Evolutionary conservation across 1,284 basidiomycete species (phyloP).

Genomic region (Heterobasidion occidentale): DNA sequence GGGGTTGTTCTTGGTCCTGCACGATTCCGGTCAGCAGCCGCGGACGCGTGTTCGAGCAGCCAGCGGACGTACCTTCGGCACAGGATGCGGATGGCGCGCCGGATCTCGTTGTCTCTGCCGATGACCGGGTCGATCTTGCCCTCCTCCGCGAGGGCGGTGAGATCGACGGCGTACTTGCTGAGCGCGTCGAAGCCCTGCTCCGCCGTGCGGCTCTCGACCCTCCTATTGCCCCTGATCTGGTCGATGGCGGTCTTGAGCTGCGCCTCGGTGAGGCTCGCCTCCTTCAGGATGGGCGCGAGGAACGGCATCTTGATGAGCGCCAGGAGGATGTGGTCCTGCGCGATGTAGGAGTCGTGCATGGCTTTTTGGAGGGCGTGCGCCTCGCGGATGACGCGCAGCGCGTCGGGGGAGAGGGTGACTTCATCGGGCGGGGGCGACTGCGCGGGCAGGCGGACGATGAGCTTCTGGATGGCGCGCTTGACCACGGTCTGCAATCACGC

Average conservation of each 20-base stretch:
- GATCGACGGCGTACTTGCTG: conserved; percentile 77
- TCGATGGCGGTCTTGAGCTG: conserved; percentile 76
- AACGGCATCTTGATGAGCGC: conserved; percentile 72
- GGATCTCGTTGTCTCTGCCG: conserved; percentile 86
- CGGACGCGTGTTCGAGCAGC: not conserved
- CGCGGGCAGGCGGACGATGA: conserved; percentile 71
- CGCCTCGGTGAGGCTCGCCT: conserved; percentile 65
- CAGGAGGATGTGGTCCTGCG: conserved; percentile 74
- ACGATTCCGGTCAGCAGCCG: conserved; percentile 10
- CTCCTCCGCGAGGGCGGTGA: conserved; percentile 82
- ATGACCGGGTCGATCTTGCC: conserved; percentile 94
- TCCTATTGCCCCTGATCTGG: conserved; percentile 72
- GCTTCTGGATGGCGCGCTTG: conserved; percentile 58
- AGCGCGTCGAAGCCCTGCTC: conserved; percentile 86
- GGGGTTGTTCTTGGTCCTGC: conserved; percentile 86
- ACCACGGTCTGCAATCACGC: conserved; percentile 35
- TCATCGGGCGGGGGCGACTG: conserved; percentile 85
- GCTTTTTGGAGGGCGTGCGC: conserved; percentile 79
- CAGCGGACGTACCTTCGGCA: conserved; percentile 48
- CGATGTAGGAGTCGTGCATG: conserved; percentile 91
- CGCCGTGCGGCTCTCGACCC: conserved; percentile 76
- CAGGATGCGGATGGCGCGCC: conserved; percentile 70
- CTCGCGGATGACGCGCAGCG: conserved; percentile 68
- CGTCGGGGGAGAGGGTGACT: conserved; percentile 51
- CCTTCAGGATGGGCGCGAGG: conserved; percentile 65